Base-by-base conservation (phyloP, 345 rosid species). In the Pistacia atlantica region DNA sequence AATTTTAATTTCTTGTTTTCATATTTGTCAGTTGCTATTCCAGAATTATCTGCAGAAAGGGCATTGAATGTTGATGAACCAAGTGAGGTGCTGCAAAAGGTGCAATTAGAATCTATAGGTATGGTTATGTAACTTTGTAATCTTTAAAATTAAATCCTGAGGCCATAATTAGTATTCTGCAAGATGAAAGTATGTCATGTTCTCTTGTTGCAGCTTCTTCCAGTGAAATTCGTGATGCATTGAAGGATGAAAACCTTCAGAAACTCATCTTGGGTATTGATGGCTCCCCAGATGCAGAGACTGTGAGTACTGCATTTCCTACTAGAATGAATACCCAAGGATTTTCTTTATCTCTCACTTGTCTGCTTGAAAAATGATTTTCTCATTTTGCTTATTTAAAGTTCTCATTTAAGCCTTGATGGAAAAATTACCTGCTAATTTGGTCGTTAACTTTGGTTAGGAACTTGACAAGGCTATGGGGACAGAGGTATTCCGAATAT, bases 401-500 rank as follows among this genome's bases (percentile, higher is more conserved):
- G 18, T 67, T 48, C 12, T 38, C 45, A 74, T 38, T 68, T 31
- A 37, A 65, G 75, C 25, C 6, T 74, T 0, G 33, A 51, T 22
- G 51, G 62, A 5, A 11, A 65, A 31, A 54, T 12, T 42, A 11
- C 33, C 73, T 48, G 35, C 77, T 78, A 61, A 67, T 64, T 31
- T 48, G 62, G 38, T 42, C 56, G 45, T 61, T 65, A n/a, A 62
- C 70, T 65, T 35, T 77, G 71, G 58, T 51, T 73, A 88, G 93
- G 92, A 84, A 78, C 85, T 91, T 1, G 87, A 83, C 58, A 87
- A 84, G 76, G 93, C 92, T 68, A 86, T 84, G 91, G 88, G 72
- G 76, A 75, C 71, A 70, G 92, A 88, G 56, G 81, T 31, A 54
- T 89, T 90, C 56, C 83, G 78, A 61, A 72, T 75, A 67, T 82